Percentiles rank a stretch among this genome's conserved stretches.
Conservation (phyloP, 495 filamentous ascomycete species). For the Penicillium macrosclerotiorum region DNA sequence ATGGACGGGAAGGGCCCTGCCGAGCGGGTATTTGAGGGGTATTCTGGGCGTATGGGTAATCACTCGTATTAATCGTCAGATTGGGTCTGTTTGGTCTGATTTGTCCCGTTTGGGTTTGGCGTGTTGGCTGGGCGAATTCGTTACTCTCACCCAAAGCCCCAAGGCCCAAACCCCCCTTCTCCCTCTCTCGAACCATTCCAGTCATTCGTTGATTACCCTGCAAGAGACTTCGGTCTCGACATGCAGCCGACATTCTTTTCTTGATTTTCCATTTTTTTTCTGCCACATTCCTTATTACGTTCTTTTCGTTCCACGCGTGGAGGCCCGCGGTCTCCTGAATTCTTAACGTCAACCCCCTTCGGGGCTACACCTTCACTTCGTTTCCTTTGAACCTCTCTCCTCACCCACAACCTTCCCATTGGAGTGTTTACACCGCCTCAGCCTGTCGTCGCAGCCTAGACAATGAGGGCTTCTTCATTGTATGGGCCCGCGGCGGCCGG, state of each 20-base stretch:
- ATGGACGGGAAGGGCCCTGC: too few species aligned
- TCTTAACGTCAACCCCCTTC: conserved; percentile 19
- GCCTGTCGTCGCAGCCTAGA: conserved; percentile 44
- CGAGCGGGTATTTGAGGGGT: too few species aligned
- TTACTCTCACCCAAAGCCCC: conserved; percentile 2
- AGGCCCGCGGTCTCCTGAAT: conserved; percentile 24
- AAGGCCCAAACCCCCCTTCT: conserved; percentile 7
- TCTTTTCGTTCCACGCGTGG: conserved; percentile 35
- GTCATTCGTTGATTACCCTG: conserved; percentile 40
- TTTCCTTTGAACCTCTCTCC: conserved; percentile 3
- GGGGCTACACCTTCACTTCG: conserved; percentile 15
- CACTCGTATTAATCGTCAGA: too few species aligned
- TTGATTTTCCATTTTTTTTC: conserved; percentile 23
- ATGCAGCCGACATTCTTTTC: conserved; percentile 32
- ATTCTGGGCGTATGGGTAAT: too few species aligned
- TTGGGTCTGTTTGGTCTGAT: conserved; percentile 9
- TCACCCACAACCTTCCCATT: not conserved
- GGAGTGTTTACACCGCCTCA: conserved; percentile 7
- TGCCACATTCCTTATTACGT: conserved; percentile 34
- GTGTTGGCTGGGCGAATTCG: too few species aligned
- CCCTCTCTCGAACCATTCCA: conserved; percentile 32
- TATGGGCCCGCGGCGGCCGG: conserved; percentile 54
- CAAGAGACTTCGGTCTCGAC: conserved; percentile 29
- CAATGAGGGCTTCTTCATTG: conserved; percentile 59
- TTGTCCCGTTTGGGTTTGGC: conserved; percentile 1